A percentile compares a stretch with the other conserved stretches of the same genome.
These are phyloP conservation scores for Pleurotus tuoliensis DNA, from an alignment of 768 basidiomycete genomes.

Conservation along the genomic window DNA sequence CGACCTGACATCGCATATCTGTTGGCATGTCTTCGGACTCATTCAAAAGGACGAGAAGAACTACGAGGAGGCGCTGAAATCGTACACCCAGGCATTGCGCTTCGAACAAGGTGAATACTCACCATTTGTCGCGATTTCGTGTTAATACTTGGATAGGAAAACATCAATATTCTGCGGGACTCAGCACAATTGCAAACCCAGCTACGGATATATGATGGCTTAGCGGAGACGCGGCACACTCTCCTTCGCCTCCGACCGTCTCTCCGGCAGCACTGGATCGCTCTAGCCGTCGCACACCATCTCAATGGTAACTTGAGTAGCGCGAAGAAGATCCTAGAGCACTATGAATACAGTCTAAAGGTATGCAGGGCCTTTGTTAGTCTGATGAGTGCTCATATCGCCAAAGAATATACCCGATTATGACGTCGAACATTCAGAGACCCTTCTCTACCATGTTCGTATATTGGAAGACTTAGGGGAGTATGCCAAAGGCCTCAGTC, in stretches of 20 bases:
- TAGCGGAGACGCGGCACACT: too few species aligned
- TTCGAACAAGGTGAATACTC: too few species aligned
- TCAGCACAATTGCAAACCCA: conserved; percentile 87
- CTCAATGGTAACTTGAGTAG: conserved; percentile 71
- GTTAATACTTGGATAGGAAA: conserved; percentile 55
- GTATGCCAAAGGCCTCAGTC: conserved; percentile 49
- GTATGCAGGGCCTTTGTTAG: too few species aligned
- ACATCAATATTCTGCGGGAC: conserved; percentile 90
- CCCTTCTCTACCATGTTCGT: conserved; percentile 71
- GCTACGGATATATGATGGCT: too few species aligned
- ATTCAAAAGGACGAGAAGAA: conserved; percentile 94
- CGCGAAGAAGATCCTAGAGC: too few species aligned
- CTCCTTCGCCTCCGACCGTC: too few species aligned
- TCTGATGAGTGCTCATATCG: neutral
- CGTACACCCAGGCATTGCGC: too few species aligned
- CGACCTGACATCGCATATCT: too few species aligned
- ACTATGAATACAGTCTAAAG: too few species aligned
- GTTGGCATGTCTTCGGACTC: too few species aligned
- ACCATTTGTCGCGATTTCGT: too few species aligned
- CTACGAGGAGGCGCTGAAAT: conserved; percentile 89
- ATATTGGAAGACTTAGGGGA: conserved; percentile 73
- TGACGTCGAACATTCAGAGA: conserved; percentile 83
- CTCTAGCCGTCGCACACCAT: conserved; percentile 83
- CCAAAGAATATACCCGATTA: conserved; percentile 68
- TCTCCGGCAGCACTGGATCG: conserved; percentile 86